A percentile compares a stretch with the other conserved stretches of the same genome.
These are phyloP conservation scores for Incumbomyces lentus DNA, from an alignment of 2,329 filamentous ascomycete species.

Conservation along the genomic window DNA sequence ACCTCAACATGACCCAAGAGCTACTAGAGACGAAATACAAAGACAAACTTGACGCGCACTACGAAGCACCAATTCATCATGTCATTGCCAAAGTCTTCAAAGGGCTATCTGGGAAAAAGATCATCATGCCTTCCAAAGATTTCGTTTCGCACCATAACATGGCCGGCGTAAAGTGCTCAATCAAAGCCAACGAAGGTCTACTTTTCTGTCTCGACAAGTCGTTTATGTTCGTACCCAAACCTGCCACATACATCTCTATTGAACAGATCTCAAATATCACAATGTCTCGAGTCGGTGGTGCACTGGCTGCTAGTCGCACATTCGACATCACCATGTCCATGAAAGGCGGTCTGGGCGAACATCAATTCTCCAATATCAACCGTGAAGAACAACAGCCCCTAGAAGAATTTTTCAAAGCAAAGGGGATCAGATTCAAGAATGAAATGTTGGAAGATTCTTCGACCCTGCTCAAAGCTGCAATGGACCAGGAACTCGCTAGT, in stretches of 20 bases:
- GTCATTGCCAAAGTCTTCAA: conserved; percentile 94
- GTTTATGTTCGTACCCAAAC: conserved; percentile 98
- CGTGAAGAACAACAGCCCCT: conserved; percentile 92
- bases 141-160: conserved; percentile 85
- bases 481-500: conserved; percentile 64
- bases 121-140: conserved; percentile 86
- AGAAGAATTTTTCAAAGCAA: conserved; percentile 96
- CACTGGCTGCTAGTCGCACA: conserved; percentile 84
- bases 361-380: conserved; percentile 98
- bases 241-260: conserved; percentile 91
- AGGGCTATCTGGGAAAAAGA: conserved; percentile 86
- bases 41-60: conserved; percentile 76
- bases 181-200: conserved; percentile 97
- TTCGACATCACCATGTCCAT: conserved; percentile 93
- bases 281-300: conserved; percentile 90
- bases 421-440: conserved; percentile 92
- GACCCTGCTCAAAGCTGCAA: conserved; percentile 62
- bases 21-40: conserved; percentile 64
- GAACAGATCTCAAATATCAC: conserved; percentile 86
- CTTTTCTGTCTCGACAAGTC: conserved; percentile 96
- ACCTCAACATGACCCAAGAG: conserved; percentile 82
- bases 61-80: conserved; percentile 86
- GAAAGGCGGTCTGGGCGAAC: conserved; percentile 76
- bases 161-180: conserved; percentile 96
- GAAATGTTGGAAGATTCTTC: conserved; percentile 85